Percentiles rank a stretch among this genome's conserved stretches.
Conservation (phyloP, 371 early-diverging fungal species). For the Saksenaea vasiformis region DNA sequence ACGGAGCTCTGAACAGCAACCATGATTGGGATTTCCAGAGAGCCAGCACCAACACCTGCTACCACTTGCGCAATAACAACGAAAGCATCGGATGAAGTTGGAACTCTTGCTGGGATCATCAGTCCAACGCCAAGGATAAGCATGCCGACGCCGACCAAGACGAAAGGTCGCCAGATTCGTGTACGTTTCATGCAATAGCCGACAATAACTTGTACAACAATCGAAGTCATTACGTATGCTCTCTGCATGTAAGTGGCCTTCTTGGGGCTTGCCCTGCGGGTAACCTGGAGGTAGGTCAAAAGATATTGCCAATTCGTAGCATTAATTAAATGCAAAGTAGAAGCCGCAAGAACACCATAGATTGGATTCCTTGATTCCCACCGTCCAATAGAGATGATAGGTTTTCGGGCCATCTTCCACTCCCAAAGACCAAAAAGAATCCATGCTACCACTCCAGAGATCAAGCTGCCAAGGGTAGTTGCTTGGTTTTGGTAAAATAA, state of each 20-base stretch:
- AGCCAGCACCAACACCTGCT: slow-evolving; percentile 42
- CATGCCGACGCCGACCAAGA: slow-evolving; percentile 63
- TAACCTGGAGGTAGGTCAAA: slow-evolving; percentile 43
- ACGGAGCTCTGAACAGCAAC: slow-evolving; percentile 47
- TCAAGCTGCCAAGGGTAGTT: slow-evolving; percentile 30
- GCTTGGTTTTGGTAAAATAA: background rate
- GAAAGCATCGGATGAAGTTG: slow-evolving; percentile 27
- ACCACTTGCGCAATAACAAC: slow-evolving; percentile 40
- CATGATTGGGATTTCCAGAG: slow-evolving; percentile 29
- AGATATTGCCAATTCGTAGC: slow-evolving; percentile 45
- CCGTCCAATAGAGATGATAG: slow-evolving; percentile 46
- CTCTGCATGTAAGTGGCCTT: slow-evolving; percentile 33
- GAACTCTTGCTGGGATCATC: slow-evolving; percentile 47
- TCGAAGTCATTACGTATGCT: slow-evolving; percentile 36
- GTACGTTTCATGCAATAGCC: slow-evolving; percentile 40
- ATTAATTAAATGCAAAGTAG: slow-evolving; percentile 42
- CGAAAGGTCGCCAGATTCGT: slow-evolving; percentile 47
- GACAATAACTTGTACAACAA: slow-evolving; percentile 28
- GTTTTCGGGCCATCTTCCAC: slow-evolving; percentile 37
- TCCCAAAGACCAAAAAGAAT: slow-evolving; percentile 44
- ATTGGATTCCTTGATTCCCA: slow-evolving; percentile 48
- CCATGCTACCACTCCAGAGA: slow-evolving; percentile 26
- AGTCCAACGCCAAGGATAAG: slow-evolving; percentile 41
- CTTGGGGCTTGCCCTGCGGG: slow-evolving; percentile 31
- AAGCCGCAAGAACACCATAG: slow-evolving; percentile 41